Conservation (phyloP, 2,329 filamentous ascomycete genomes). For the Fusarium equiseti region DNA sequence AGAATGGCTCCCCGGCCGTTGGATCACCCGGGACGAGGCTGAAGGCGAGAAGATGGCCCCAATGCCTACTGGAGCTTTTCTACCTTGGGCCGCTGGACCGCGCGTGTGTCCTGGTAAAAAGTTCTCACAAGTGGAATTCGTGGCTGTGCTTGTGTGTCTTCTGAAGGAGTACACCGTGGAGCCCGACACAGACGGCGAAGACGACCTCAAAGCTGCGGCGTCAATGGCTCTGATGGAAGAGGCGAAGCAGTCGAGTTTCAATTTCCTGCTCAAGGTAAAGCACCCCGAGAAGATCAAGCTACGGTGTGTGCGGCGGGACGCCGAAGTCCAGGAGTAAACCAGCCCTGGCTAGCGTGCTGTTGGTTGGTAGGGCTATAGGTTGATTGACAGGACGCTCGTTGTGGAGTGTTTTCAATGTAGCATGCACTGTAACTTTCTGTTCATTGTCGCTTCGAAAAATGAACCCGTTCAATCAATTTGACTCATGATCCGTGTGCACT, state of each 20-base stretch:
- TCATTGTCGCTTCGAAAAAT: neutral
- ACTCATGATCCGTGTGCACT: neutral
- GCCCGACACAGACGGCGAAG: constrained; percentile 26
- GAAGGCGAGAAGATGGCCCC: constrained; percentile 25
- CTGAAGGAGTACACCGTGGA: constrained; percentile 36
- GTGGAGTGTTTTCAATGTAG: neutral
- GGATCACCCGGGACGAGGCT: constrained; percentile 29
- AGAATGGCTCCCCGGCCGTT: constrained; percentile 39
- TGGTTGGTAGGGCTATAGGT: neutral
- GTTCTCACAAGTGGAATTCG: constrained; percentile 45
- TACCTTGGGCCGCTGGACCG: constrained; percentile 35
- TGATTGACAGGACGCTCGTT: neutral
- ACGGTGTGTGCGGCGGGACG: constrained; percentile 29
- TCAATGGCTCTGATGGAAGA: constrained; percentile 36
- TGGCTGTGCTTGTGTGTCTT: constrained; percentile 38
- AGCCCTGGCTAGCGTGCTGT: neutral
- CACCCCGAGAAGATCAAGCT: constrained; percentile 39
- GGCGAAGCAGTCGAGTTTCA: constrained; percentile 42
- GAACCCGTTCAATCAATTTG: neutral
- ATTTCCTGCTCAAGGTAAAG: constrained; percentile 43
- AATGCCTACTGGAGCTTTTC: constrained; percentile 26
- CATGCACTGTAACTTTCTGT: neutral
- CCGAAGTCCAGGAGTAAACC: neutral
- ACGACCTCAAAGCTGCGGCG: constrained; percentile 25
- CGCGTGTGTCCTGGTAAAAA: constrained; percentile 42